These are phyloP conservation scores for Penicillium frequentans DNA, from an alignment of 2,329 filamentous ascomycete genomes.

Conservation along the genomic window DNA sequence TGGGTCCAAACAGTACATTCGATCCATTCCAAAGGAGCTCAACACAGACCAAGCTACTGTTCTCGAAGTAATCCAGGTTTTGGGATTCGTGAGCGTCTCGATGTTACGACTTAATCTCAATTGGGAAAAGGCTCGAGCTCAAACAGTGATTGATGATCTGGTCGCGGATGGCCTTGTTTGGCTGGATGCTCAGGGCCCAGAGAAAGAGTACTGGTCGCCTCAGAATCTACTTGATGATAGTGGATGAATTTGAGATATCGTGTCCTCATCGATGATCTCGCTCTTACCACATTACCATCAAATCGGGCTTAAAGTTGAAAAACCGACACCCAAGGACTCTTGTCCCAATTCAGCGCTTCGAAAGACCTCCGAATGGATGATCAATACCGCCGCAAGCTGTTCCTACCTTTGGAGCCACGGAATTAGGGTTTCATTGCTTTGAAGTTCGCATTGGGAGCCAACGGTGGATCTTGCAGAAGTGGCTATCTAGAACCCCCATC, in stretches of 20 bases:
- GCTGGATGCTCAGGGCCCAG: slow-evolving; percentile 81
- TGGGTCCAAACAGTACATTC: slow-evolving; percentile 81
- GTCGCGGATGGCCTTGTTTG: slow-evolving; percentile 87
- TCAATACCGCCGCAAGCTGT: neutral
- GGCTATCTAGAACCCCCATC: neutral
- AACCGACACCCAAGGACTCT: neutral
- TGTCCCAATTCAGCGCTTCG: neutral
- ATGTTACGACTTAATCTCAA: slow-evolving; percentile 84
- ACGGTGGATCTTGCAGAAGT: neutral
- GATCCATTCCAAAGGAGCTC: slow-evolving; percentile 90
- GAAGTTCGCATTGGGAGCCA: neutral
- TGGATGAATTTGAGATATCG: slow-evolving; percentile 26
- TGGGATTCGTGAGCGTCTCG: slow-evolving; percentile 85
- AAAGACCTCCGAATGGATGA: neutral
- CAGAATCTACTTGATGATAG: slow-evolving; percentile 46
- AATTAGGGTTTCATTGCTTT: neutral
- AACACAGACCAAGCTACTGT: slow-evolving; percentile 93
- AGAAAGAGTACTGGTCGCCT: slow-evolving; percentile 86
- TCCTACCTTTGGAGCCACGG: neutral
- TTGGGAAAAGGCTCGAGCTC: slow-evolving; percentile 82
- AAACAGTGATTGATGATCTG: slow-evolving; percentile 87
- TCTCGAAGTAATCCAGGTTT: slow-evolving; percentile 83
- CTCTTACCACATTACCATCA: neutral
- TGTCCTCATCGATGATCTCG: neutral
- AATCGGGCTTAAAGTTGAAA: neutral